A percentile compares a stretch with the other conserved stretches of the same genome.
Evolutionary conservation across 1,139 yeast species (phyloP).

Genomic region (Nakaseomyces nivariensis): DNA sequence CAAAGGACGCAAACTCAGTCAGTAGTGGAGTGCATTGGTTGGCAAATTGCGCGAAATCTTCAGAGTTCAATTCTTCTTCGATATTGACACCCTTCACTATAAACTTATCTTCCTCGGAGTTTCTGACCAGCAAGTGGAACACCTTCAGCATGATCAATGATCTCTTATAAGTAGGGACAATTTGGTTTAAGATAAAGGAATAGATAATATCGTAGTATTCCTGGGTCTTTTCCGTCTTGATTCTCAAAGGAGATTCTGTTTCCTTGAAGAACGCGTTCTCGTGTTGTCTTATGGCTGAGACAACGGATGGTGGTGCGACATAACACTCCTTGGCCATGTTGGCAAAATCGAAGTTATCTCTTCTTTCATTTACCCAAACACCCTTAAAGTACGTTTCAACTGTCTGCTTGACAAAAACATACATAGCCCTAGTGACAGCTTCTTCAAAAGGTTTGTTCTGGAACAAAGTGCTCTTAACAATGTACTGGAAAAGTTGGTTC

Average conservation of each 20-base stretch:
- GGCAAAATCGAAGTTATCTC: conserved; percentile 6
- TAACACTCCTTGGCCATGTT: conserved; percentile 7
- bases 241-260: not conserved
- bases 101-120: conserved; percentile 11
- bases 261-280: not conserved
- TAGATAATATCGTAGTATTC: conserved; percentile 8
- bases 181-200: conserved; percentile 14
- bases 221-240: not conserved
- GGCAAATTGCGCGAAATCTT: conserved; percentile 9
- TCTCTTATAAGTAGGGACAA: conserved; percentile 24
- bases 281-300: not conserved
- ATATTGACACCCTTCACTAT: conserved; percentile 14
- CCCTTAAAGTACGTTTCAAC: conserved; percentile 12
- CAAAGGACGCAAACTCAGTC: conserved; percentile 12
- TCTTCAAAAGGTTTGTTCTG: conserved; percentile 13
- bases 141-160: conserved; percentile 22
- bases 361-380: conserved; percentile 6
- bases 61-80: conserved; percentile 8
- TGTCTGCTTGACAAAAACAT: conserved; percentile 13
- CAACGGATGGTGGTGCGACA: not conserved
- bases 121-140: conserved; percentile 15
- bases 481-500: conserved; percentile 26
- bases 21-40: conserved; percentile 10
- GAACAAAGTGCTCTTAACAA: conserved; percentile 19
- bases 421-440: conserved; percentile 14